Conservation (phyloP, 805 yeast genomes). For the Teunomyces barrocoloradensis region DNA sequence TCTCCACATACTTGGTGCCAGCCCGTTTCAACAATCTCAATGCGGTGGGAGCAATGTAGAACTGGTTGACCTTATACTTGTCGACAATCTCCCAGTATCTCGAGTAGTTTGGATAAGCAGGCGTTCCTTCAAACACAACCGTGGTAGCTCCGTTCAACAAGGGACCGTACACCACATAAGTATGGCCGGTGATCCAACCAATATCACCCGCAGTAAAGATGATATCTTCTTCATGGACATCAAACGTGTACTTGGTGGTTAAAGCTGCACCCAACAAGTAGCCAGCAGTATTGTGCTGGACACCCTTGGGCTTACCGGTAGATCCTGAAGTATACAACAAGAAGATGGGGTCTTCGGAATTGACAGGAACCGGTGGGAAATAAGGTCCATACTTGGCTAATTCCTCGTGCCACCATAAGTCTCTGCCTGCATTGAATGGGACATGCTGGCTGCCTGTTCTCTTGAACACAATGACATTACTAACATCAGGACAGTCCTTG, state of each 20-base stretch:
- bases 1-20: constrained; percentile 78
- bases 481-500: constrained; percentile 67
- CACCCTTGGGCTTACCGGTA: constrained; percentile 98
- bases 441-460: constrained; percentile 79
- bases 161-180: constrained; percentile 95
- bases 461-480: constrained; percentile 81
- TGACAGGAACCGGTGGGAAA: constrained; percentile 82
- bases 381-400: constrained; percentile 76
- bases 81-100: constrained; percentile 97
- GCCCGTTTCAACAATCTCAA: constrained; percentile 85
- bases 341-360: constrained; percentile 93
- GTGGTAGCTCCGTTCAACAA: constrained; percentile 82
- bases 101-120: constrained; percentile 92
- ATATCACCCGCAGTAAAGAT: constrained; percentile 97
- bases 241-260: constrained; percentile 91
- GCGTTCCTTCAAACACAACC: constrained; percentile 94
- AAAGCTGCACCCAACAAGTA: constrained; percentile 88
- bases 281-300: constrained; percentile 93
- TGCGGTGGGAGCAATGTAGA: constrained; percentile 98
- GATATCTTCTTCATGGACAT: constrained; percentile 83
- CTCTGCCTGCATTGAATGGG: constrained; percentile 76
- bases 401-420: constrained; percentile 95
- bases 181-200: constrained; percentile 99
- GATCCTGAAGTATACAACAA: constrained; percentile 96
- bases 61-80: constrained; percentile 87